A percentile compares a stretch with the other conserved stretches of the same genome.
Conservation (phyloP, 2,329 filamentous ascomycete genomes). For the Penicillium concentricum region DNA sequence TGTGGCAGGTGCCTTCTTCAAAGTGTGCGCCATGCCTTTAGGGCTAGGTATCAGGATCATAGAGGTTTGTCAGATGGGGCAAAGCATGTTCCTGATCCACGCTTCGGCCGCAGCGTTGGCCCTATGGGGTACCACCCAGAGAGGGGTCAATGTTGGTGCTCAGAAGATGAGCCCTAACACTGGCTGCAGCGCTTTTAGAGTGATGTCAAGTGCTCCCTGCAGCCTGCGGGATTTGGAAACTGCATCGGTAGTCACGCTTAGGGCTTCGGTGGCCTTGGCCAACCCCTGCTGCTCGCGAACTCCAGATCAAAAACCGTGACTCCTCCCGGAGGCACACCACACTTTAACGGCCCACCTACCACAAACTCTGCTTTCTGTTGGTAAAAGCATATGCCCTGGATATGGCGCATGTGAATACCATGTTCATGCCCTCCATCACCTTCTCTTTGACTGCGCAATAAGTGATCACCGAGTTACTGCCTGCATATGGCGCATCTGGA, state of each 20-base stretch:
- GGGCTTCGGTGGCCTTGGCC: slow-evolving; percentile 5
- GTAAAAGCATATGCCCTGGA: slow-evolving; percentile 17
- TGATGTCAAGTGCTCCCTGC: slow-evolving; percentile 16
- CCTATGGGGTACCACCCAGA: slow-evolving; percentile 6
- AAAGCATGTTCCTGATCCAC: slow-evolving; percentile 9
- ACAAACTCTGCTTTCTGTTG: slow-evolving; percentile 28
- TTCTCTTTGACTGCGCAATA: slow-evolving; percentile 15
- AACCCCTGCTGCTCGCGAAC: slow-evolving; percentile 2
- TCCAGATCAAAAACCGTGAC: not conserved
- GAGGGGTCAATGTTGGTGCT: slow-evolving; percentile 7
- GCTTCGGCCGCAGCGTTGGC: slow-evolving; percentile 8
- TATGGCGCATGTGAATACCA: slow-evolving; percentile 12
- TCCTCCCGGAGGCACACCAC: slow-evolving; percentile 15
- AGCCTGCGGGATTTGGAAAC: slow-evolving; percentile 7
- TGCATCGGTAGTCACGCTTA: slow-evolving; percentile 8
- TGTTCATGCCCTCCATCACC: slow-evolving; percentile 18
- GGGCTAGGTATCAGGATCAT: not conserved
- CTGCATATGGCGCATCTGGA: slow-evolving; percentile 20
- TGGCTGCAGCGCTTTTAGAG: slow-evolving; percentile 4
- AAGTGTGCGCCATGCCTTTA: not conserved
- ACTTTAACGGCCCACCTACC: slow-evolving; percentile 30
- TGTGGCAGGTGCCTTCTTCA: slow-evolving; percentile 11
- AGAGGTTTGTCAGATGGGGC: slow-evolving; percentile 10
- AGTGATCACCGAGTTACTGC: slow-evolving; percentile 2
- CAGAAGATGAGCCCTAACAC: slow-evolving; percentile 1